Base-by-base conservation (phyloP, 2,329 filamentous ascomycete genomes). In the Drechslerella dactyloides region DNA sequence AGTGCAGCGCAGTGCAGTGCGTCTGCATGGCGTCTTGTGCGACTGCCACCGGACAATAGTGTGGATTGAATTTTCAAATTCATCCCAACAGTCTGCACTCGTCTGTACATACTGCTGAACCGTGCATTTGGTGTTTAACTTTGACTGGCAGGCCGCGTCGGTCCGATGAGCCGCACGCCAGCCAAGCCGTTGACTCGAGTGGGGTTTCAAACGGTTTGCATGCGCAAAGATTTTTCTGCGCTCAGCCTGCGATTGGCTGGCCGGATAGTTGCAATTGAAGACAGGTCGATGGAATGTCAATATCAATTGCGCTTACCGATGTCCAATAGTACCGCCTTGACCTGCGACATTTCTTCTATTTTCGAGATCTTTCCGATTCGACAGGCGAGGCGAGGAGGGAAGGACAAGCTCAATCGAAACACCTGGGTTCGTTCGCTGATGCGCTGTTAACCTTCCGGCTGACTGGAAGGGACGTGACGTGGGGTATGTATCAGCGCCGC, bases 321-420 rank as follows among this genome's bases (percentile, higher is more conserved):
- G 48, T 72, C 68, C 68, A 72, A 65, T 65, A 72, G 24, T 11
- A 65, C 58, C 5, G 60, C 60, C 24, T 64, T 72, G 15, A 59
- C 51, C 24, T 55, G 50, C 42, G 68, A 48, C 68, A 72, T 72
- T 69, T 56, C 42, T 42, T 17, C 11, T 51, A 51, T 13, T 17
- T 42, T 48, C 4, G 5, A 3, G 19, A 48, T 48, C 17, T 48
- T 11, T 48, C 44, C 44, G 44, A 48, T 48, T 48, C 44, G 44
- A 44, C 15, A 37, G 35, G 7, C n/a, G n/a, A 15, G 35, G 35
- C 35, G 40, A 3, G 40, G 17, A 17, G 5, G 40, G 40, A 15
- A 44, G 40, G 11, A 17, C 5, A 44, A 15, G 40, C 21, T 3
- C 15, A 48, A 19, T 15, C n/a, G 44, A 19, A 48, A 17, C 15